A percentile compares a stretch with the other conserved stretches of the same genome.
Evolutionary conservation across 140 eudicot genomes (phyloP).

Genomic region (Senecio squalidus): DNA sequence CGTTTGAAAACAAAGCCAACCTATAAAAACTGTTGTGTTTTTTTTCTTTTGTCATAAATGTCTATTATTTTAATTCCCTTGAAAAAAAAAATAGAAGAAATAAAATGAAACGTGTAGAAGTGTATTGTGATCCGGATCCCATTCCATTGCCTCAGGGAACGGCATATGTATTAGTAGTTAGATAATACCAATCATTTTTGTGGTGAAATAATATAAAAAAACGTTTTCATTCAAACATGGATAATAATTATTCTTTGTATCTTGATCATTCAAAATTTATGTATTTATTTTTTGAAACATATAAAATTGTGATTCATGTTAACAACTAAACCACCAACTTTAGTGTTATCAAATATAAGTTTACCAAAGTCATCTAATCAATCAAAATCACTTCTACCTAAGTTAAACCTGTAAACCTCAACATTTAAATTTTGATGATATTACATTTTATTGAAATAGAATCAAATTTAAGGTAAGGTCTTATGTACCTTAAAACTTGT

Average conservation of each 20-base stretch:
- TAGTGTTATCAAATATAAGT: too few relatives aligned
- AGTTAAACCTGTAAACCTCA: neutral
- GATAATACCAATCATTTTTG: neutral
- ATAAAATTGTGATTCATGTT: too few relatives aligned
- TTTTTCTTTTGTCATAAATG: too few relatives aligned
- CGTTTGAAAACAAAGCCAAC: too few relatives aligned
- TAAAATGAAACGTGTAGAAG: constrained; percentile 7
- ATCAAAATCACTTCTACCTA: too few relatives aligned
- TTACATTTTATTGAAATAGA: neutral
- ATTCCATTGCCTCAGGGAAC: constrained; percentile 20
- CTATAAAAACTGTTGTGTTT: too few relatives aligned
- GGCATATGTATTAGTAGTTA: neutral
- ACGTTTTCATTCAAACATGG: neutral
- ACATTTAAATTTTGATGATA: neutral
- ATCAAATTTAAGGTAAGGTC: neutral
- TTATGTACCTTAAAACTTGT: constrained; percentile 50
- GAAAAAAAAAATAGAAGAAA: too few relatives aligned
- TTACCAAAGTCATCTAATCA: too few relatives aligned
- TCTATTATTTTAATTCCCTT: neutral
- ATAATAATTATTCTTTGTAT: too few relatives aligned
- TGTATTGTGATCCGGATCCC: constrained; percentile 23
- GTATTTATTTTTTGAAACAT: too few relatives aligned
- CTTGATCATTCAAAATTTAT: too few relatives aligned
- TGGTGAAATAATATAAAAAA: neutral
- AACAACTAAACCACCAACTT: too few relatives aligned